Conservation (phyloP, 2,329 filamentous ascomycete species). For the Sarocladium kiliense region DNA sequence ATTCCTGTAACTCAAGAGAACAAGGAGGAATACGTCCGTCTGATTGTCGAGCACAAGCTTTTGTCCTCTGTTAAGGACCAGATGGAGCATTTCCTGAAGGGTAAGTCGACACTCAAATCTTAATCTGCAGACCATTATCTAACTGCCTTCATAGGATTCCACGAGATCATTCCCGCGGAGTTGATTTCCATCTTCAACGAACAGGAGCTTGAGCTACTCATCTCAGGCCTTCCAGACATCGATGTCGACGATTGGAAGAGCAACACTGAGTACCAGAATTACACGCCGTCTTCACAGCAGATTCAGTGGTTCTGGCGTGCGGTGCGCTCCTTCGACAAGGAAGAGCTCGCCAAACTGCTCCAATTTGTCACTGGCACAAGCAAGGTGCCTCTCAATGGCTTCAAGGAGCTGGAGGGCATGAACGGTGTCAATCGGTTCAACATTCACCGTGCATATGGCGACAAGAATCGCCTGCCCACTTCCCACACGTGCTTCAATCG, state of each 20-base stretch:
- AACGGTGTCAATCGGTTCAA: slow-evolving; percentile 98
- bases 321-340: slow-evolving; percentile 94
- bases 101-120: slow-evolving; percentile 34
- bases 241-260: slow-evolving; percentile 99
- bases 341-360: slow-evolving; percentile 92
- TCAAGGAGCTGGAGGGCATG: slow-evolving; percentile 99
- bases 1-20: slow-evolving; percentile 95
- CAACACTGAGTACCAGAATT: slow-evolving; percentile 98
- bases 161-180: slow-evolving; percentile 94
- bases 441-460: slow-evolving; percentile 95
- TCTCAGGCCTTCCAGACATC: slow-evolving; percentile 94
- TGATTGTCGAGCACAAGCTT: slow-evolving; percentile 91
- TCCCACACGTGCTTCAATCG: slow-evolving; percentile 99
- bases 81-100: slow-evolving; percentile 86
- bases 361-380: slow-evolving; percentile 98
- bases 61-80: slow-evolving; percentile 90
- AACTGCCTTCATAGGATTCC: slow-evolving; percentile 62
- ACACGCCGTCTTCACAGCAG: slow-evolving; percentile 86
- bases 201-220: slow-evolving; percentile 92
- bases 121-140: background rate
- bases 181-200: slow-evolving; percentile 97
- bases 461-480: slow-evolving; percentile 89
- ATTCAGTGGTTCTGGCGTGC: slow-evolving; percentile 99
- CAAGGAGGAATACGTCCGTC: slow-evolving; percentile 94
- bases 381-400: slow-evolving; percentile 96